Base-by-base conservation (phyloP, 176 grass and related monocot genomes). In the Paspalum notatum region DNA sequence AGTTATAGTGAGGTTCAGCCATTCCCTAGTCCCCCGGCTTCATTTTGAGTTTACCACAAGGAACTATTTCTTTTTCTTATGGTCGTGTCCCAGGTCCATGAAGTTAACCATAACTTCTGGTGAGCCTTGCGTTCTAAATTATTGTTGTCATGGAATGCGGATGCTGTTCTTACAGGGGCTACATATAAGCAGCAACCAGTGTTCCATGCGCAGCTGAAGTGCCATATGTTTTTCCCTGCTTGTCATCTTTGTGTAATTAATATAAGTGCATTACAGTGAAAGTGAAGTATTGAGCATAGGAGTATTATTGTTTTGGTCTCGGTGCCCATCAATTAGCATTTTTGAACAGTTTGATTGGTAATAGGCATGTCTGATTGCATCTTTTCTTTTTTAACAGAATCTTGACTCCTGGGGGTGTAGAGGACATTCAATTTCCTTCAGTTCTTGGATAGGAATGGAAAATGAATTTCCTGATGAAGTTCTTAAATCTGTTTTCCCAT, bases 401-500 rank as follows among this genome's bases (percentile, higher is more conserved):
- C 20, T 51, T 75, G 38, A 22, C 17, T 87, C 49, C 50, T 51
- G 46, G 26, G 61, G 24, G 43, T 24, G 27, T 80, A 62, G 22
- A 68, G 47, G 11, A 24, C 62, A 85, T 76, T 71, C 56, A 26
- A 62, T 85, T 63, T 80, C 22, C 38, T 89, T 46, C 18, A 80
- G 43, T 75, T 72, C 6, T 0, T 68, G 60, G 60, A 40, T 41
- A 83, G 66, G 66, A 82, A 90, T 93, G 91, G 85, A 90, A 38
- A 89, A 76, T 67, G 85, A 90, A 66, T 85, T 91, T 54, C 73
- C 85, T 47, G 81, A 75, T 70, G 87, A 92, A 83, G 86, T 84
- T 81, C 86, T 95, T 13, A 90, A 95, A 76, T 84, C 86, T 5
- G 73, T 95, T 57, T 95, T 95, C 43, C 78, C 89, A 52, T 78